Conservation (phyloP, 805 yeast genomes). For the Starmerella ratchasimensis region DNA sequence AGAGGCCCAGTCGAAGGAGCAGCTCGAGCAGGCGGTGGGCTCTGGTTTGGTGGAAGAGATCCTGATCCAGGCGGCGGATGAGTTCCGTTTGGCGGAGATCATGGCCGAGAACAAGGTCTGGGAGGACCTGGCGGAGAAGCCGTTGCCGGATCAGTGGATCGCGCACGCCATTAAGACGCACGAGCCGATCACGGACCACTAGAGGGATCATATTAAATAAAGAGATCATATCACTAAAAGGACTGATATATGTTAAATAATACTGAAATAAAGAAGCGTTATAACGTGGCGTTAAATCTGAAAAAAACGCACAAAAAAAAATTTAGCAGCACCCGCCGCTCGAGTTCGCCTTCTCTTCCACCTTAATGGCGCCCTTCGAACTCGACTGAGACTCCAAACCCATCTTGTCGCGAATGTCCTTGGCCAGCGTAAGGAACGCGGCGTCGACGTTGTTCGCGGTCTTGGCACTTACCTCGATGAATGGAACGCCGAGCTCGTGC, state of each 20-base stretch:
- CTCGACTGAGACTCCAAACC: constrained; percentile 29
- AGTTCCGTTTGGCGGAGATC: constrained; percentile 50
- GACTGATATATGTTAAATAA: too few relatives aligned
- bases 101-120: constrained; percentile 59
- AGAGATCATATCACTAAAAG: too few relatives aligned
- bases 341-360: constrained; percentile 18
- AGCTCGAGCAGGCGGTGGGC: constrained; percentile 62
- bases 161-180: constrained; percentile 18
- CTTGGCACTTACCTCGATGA: constrained; percentile 93
- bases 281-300: too few relatives aligned
- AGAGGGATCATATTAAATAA: not conserved
- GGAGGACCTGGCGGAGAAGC: constrained; percentile 71
- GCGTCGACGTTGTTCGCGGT: constrained; percentile 84
- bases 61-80: constrained; percentile 70
- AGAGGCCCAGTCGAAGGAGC: constrained; percentile 43
- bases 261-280: not conserved
- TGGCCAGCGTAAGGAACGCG: constrained; percentile 79
- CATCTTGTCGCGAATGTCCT: constrained; percentile 69
- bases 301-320: too few relatives aligned
- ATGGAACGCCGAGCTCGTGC: constrained; percentile 71
- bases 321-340: constrained; percentile 24
- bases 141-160: constrained; percentile 66
- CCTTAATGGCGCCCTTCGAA: constrained; percentile 23
- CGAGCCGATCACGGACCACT: constrained; percentile 7
- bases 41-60: constrained; percentile 77